Evolutionary conservation across 139 green algal genomes (phyloP).

Genomic region (Haematococcus lacustris): DNA sequence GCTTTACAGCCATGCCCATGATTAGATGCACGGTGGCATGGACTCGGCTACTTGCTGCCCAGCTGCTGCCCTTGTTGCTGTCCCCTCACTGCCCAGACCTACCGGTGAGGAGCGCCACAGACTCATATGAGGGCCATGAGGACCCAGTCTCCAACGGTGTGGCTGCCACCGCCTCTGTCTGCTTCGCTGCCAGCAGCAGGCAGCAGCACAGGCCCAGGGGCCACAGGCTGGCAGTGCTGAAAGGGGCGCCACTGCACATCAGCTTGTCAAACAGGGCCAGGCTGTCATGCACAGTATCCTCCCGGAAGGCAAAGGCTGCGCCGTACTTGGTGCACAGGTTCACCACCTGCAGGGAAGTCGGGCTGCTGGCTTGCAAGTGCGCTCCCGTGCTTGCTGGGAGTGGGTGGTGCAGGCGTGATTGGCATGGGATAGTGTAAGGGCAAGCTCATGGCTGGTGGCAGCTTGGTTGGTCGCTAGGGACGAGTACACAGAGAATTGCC

Average conservation of each 20-base stretch:
- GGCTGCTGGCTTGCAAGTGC: too few relatives aligned
- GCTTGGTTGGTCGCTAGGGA: too few relatives aligned
- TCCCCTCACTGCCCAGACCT: too few relatives aligned
- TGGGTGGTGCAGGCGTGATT: too few relatives aligned
- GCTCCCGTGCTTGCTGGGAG: too few relatives aligned
- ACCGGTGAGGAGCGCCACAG: too few relatives aligned
- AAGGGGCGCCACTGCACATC: constrained; percentile 14
- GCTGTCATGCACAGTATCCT: constrained; percentile 35
- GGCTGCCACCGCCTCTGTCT: not conserved
- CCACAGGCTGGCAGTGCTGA: constrained; percentile 29
- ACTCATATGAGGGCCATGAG: too few relatives aligned
- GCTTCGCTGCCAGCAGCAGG: constrained; percentile 25
- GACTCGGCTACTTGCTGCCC: not conserved
- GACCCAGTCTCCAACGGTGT: not conserved
- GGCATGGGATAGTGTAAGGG: too few relatives aligned
- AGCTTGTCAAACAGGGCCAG: constrained; percentile 34
- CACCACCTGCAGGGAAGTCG: constrained; percentile 12
- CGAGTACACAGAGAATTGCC: too few relatives aligned
- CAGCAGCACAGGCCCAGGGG: constrained; percentile 27
- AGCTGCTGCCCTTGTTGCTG: not conserved
- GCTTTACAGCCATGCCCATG: not conserved
- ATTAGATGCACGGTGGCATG: not conserved
- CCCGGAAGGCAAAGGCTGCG: constrained; percentile 20
- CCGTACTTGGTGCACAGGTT: constrained; percentile 34
- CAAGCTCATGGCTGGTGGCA: too few relatives aligned